Evolutionary conservation across 352 stramenopile genomes (phyloP).

Genomic region (Vaucheria bursata): DNA sequence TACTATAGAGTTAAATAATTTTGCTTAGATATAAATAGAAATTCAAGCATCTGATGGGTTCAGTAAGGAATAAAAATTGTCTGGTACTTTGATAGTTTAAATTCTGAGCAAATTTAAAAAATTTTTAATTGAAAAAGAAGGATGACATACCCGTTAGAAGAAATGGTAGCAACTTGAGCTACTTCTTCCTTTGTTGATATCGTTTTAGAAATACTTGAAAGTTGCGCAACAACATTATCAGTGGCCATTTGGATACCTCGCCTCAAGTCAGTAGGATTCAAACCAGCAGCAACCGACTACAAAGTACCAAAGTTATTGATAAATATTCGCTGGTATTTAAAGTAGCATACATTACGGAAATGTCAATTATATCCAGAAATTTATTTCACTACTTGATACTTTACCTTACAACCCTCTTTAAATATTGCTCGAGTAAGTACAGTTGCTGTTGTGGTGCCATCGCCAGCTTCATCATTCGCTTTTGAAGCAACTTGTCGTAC

Average conservation of each 20-base stretch:
- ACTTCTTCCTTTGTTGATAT: constrained; percentile 98
- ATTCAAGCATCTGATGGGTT: no score
- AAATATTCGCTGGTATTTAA: not conserved
- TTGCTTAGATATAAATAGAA: no score
- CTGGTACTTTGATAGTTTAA: no score
- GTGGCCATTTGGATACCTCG: constrained; percentile 94
- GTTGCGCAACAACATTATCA: constrained; percentile 82
- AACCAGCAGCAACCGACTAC: constrained; percentile 82
- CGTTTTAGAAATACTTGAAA: constrained; percentile 84
- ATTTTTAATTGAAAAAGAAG: no score
- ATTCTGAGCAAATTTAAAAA: no score
- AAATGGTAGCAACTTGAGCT: constrained; percentile 59
- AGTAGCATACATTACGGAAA: constrained; percentile 6
- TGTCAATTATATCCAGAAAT: constrained; percentile 96
- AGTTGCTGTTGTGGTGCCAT: constrained; percentile 97
- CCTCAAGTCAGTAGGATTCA: constrained; percentile 97
- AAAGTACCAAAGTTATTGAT: not conserved
- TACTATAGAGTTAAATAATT: no score
- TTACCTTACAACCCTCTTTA: constrained; percentile 46
- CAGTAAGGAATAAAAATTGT: no score
- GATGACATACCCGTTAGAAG: not conserved
- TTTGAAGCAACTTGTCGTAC: constrained; percentile 82
- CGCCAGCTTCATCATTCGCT: constrained; percentile 96
- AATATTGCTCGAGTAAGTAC: constrained; percentile 98
- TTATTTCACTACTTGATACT: constrained; percentile 69